A percentile compares a stretch with the other conserved stretches of the same genome.
Conservation (phyloP, 495 filamentous ascomycete species). For the Rostrohypoxylon terebratum region DNA sequence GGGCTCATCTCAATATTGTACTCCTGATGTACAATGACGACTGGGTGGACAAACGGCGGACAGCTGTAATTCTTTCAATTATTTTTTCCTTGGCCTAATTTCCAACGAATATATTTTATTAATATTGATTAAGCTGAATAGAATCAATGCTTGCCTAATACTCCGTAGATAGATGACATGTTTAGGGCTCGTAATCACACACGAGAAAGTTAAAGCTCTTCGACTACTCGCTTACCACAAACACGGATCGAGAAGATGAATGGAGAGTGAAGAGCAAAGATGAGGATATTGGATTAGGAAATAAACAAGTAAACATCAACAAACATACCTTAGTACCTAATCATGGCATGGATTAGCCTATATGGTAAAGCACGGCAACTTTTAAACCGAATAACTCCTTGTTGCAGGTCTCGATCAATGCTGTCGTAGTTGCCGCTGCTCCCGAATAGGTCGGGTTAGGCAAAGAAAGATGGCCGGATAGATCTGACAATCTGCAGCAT, state of each 20-base stretch:
- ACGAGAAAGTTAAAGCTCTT: neutral
- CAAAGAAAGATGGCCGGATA: constrained; percentile 30
- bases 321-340: too few relatives aligned
- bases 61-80: constrained; percentile 22
- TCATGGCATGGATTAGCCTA: constrained; percentile 19
- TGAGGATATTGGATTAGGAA: constrained; percentile 12
- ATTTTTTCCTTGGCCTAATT: constrained; percentile 6
- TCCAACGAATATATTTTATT: constrained; percentile 18
- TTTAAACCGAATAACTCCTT: constrained; percentile 46
- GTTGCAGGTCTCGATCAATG: constrained; percentile 47
- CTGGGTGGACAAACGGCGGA: constrained; percentile 2
- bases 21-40: constrained; percentile 28
- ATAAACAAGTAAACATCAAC: constrained; percentile 36
- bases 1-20: constrained; percentile 39
- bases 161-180: constrained; percentile 12
- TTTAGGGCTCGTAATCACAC: neutral
- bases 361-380: constrained; percentile 45
- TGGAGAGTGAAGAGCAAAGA: neutral
- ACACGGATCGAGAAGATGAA: neutral
- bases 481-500: constrained; percentile 47
- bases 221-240: constrained; percentile 1
- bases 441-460: constrained; percentile 39
- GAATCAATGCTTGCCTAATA: constrained; percentile 17
- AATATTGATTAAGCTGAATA: constrained; percentile 17
- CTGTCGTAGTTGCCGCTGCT: constrained; percentile 21